Base-by-base conservation (phyloP, 139 green algal genomes). In the Dunaliella primolecta region DNA sequence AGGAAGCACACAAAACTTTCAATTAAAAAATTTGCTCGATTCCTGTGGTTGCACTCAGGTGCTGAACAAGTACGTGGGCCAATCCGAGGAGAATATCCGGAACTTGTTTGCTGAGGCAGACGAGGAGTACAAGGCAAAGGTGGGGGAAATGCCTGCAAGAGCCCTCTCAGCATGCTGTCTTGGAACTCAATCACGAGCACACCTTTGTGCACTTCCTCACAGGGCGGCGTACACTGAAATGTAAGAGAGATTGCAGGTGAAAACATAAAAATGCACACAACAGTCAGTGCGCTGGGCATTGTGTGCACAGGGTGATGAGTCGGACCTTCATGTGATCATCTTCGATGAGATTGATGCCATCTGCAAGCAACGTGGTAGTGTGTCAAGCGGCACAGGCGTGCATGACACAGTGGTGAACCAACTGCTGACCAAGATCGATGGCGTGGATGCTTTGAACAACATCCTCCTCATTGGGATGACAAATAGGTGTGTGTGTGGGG, bases 301-400 rank as follows among this genome's bases (percentile, higher is more conserved):
- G n/a, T n/a, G 36, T 72, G 24, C 7, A 64, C 91, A 94, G 80
- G 90, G 95, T 7, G 95, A 98, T 21, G 89, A 91, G 29, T 94
- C 91, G 30, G 95, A 98, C 31, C 92, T 99, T 86, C 97, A 99
- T 90, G 96, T 99, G 84, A 99, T 99, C 93, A 99, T 99, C 86
- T 99, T 99, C 89, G 97, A 99, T 86, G 97, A 99, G 92, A 99
- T 99, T 75, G 97, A 99, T 85, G 97, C 97, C 82, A 98, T 99
- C 86, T 99, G 97, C 94, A 98, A 99, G 89, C 75, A 83, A 72
- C 92, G 97, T 38, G 97, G 97, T 80, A 96, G 88, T 30, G 93
- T 96, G 1, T 83, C 88, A 0, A 92, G 94, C 81, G 94, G 96
- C 64, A 95, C 91, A 1, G 96, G 95, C 30, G 97, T 98, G 70